A percentile compares a stretch with the other conserved stretches of the same genome.
These are phyloP conservation scores for Aspergillus aculeatus DNA, from an alignment of 2,329 filamentous ascomycete genomes.

Conservation along the genomic window DNA sequence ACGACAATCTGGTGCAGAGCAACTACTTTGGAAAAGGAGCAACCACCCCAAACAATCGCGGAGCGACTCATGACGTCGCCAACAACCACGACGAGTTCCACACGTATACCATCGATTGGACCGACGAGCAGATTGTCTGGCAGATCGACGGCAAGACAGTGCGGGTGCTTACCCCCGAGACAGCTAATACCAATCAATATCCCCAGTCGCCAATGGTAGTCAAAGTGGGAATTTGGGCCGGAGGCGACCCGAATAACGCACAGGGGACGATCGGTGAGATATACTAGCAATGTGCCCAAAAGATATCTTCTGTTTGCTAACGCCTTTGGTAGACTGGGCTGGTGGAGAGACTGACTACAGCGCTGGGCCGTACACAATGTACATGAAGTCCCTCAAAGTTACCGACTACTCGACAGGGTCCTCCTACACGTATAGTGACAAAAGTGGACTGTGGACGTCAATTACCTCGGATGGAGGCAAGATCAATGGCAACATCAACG, in stretches of 20 bases:
- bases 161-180: slow-evolving; percentile 68
- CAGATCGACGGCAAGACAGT: slow-evolving; percentile 75
- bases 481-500: slow-evolving; percentile 63
- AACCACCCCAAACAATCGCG: slow-evolving; percentile 81
- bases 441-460: slow-evolving; percentile 73
- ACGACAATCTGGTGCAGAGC: slow-evolving; percentile 76
- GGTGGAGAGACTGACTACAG: slow-evolving; percentile 81
- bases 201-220: slow-evolving; percentile 95
- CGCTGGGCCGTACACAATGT: slow-evolving; percentile 81
- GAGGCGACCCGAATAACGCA: slow-evolving; percentile 77
- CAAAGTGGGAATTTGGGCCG: slow-evolving; percentile 89
- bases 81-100: slow-evolving; percentile 73
- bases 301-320: slow-evolving; percentile 12
- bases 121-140: slow-evolving; percentile 79
- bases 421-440: slow-evolving; percentile 78
- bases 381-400: slow-evolving; percentile 71
- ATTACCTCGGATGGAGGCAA: slow-evolving; percentile 77
- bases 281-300: not conserved
- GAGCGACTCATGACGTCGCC: slow-evolving; percentile 69
- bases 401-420: slow-evolving; percentile 92
- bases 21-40: slow-evolving; percentile 97
- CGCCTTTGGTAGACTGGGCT: slow-evolving; percentile 64
- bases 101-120: slow-evolving; percentile 93
- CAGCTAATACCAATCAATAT: slow-evolving; percentile 71
- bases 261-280: slow-evolving; percentile 69